Conservation (phyloP, 2,329 filamentous ascomycete genomes). For the Verticillium isaacii region DNA sequence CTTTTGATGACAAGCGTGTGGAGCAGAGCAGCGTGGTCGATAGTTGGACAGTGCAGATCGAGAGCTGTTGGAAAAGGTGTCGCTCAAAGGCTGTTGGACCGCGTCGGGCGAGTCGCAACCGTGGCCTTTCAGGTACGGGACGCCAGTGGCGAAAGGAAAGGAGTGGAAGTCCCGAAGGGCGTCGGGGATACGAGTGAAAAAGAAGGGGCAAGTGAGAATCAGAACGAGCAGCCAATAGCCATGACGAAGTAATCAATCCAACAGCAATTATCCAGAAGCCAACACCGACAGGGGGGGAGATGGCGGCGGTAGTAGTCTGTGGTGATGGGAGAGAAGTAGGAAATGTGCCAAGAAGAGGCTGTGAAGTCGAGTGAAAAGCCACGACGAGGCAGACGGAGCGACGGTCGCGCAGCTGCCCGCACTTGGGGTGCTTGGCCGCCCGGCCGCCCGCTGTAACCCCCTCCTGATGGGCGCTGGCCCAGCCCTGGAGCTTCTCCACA, state of each 20-base stretch:
- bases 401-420: neutral
- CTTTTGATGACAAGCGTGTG: neutral
- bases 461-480: too few species aligned
- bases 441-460: too few species aligned
- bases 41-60: neutral
- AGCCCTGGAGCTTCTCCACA: neutral
- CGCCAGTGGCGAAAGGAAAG: neutral
- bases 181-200: neutral
- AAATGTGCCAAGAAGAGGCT: neutral
- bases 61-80: neutral
- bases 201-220: neutral
- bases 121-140: constrained; percentile 3
- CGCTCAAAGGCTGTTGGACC: neutral
- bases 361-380: neutral
- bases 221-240: neutral
- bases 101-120: neutral
- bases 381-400: neutral
- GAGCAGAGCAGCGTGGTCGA: neutral
- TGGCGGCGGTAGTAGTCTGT: neutral
- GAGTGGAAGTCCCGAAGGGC: neutral
- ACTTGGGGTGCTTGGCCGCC: neutral
- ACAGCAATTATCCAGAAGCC: neutral
- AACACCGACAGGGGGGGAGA: neutral
- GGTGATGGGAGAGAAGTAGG: neutral
- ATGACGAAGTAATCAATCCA: neutral